Percentiles rank a stretch among this genome's conserved stretches.
phyloP scores from a whole-genome alignment of 768 basidiomycete species.

The Termitomyces sp. region DNA sequence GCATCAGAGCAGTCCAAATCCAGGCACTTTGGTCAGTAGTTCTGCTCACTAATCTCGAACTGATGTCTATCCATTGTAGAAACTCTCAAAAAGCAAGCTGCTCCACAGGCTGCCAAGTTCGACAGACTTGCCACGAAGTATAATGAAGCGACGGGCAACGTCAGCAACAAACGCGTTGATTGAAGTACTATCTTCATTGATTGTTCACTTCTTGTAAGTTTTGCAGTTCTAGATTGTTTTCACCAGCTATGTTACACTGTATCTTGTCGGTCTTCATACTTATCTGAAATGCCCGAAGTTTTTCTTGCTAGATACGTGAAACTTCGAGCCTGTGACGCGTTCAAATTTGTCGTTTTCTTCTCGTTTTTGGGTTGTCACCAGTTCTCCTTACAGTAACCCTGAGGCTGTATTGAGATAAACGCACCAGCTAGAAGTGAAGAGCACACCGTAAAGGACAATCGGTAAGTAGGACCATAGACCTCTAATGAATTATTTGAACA shows the following conservation, averaged over 20 bases:
- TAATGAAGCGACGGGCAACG: slow-evolving; percentile 60
- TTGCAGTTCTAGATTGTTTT: neutral
- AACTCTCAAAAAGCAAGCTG: slow-evolving; percentile 77
- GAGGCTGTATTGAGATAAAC: slow-evolving; percentile 2
- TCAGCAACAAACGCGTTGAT: slow-evolving; percentile 59
- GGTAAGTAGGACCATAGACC: slow-evolving; percentile 12
- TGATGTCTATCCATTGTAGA: slow-evolving; percentile 31
- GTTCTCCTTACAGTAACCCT: slow-evolving; percentile 6
- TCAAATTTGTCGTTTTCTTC: neutral
- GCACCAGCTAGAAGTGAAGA: slow-evolving; percentile 5
- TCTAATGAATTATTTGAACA: neutral
- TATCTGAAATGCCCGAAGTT: neutral
- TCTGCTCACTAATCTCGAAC: neutral
- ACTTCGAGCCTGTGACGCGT: neutral
- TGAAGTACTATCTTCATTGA: too few relatives aligned
- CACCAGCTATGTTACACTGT: neutral
- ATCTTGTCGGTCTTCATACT: neutral
- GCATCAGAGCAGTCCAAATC: slow-evolving; percentile 50
- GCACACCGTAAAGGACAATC: slow-evolving; percentile 8
- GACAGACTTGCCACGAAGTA: slow-evolving; percentile 76
- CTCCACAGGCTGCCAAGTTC: slow-evolving; percentile 73
- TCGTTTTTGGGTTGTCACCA: neutral
- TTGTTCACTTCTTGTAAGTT: neutral
- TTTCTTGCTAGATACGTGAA: neutral
- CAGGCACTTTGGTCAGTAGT: slow-evolving; percentile 53